These are phyloP conservation scores for Hypoxylon intermedium DNA, from an alignment of 495 filamentous ascomycete species.

Conservation along the genomic window DNA sequence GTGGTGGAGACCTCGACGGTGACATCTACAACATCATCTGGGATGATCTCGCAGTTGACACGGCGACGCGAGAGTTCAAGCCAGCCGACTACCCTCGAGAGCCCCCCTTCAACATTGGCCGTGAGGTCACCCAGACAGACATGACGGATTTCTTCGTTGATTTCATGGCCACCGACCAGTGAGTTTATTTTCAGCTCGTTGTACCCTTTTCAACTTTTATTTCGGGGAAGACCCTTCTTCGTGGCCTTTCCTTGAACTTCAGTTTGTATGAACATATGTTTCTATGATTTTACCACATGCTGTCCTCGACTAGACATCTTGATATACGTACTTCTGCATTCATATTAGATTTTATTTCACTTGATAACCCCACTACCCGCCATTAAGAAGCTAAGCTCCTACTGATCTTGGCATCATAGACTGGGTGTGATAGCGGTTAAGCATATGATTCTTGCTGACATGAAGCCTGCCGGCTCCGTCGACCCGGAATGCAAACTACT, in stretches of 20 bases:
- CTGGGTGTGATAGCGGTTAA: conserved; percentile 71
- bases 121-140: conserved; percentile 61
- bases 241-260: too few species aligned
- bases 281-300: too few species aligned
- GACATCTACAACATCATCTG: conserved; percentile 80
- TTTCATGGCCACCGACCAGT: conserved; percentile 78
- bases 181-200: neutral
- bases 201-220: too few species aligned
- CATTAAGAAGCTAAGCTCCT: neutral
- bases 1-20: conserved; percentile 84
- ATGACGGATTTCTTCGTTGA: conserved; percentile 79
- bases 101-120: conserved; percentile 60
- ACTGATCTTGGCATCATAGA: conserved; percentile 16
- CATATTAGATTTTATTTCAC: too few species aligned
- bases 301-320: too few species aligned
- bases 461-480: conserved; percentile 59
- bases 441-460: conserved; percentile 75
- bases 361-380: neutral
- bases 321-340: too few species aligned
- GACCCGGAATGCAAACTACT: conserved; percentile 66
- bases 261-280: too few species aligned
- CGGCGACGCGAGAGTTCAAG: conserved; percentile 42
- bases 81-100: conserved; percentile 74
- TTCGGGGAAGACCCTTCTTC: too few species aligned
- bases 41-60: conserved; percentile 55